Conservation (phyloP, 176 grass and related monocot species). For the Paspalum notatum region DNA sequence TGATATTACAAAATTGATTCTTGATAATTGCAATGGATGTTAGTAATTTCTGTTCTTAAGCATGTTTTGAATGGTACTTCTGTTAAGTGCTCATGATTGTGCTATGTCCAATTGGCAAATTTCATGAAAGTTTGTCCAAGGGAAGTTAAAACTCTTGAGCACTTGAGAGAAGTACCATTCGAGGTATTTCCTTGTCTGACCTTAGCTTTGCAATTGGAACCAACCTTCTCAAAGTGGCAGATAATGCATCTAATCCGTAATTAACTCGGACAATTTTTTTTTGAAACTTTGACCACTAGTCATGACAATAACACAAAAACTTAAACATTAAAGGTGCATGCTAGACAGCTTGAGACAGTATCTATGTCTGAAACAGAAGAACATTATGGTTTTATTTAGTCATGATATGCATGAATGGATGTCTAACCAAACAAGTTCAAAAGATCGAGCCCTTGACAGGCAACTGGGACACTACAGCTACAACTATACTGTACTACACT, state of each 20-base stretch:
- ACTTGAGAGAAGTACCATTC: too few relatives aligned
- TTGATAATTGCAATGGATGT: background rate
- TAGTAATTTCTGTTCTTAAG: background rate
- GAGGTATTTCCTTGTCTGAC: too few relatives aligned
- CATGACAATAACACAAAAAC: background rate
- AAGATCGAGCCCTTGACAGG: background rate
- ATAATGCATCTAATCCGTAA: too few relatives aligned
- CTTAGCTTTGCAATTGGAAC: too few relatives aligned
- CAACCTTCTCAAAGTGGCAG: too few relatives aligned
- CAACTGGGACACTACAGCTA: background rate
- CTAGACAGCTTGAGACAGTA: too few relatives aligned
- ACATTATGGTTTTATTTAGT: too few relatives aligned
- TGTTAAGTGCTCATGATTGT: constrained; percentile 14
- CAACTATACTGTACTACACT: background rate
- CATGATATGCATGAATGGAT: too few relatives aligned
- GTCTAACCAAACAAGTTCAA: background rate
- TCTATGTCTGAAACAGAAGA: background rate
- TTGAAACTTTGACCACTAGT: too few relatives aligned
- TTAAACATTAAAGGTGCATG: background rate
- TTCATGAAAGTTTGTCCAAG: constrained; percentile 5
- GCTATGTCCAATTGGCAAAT: background rate
- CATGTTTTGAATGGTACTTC: background rate
- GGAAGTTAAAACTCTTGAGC: background rate
- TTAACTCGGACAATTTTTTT: too few relatives aligned
- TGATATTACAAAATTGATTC: background rate